Conservation (phyloP, 2,329 filamentous ascomycete genomes). For the Colletotrichum coccodes region DNA sequence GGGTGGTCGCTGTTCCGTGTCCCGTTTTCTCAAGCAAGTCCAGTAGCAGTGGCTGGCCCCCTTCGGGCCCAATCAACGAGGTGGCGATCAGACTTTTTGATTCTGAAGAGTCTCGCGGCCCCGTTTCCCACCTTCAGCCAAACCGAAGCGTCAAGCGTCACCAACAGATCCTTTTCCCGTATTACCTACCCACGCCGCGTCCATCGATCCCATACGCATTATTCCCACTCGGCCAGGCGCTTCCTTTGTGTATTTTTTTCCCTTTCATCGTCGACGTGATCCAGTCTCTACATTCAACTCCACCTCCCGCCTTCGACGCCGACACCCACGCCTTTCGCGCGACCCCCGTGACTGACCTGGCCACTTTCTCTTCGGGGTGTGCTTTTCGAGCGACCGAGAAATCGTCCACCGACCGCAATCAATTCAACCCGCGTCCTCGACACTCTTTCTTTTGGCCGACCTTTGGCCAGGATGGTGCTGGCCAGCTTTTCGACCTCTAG, state of each 20-base stretch:
- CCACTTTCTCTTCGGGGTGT: constrained; percentile 31
- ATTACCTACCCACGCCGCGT: constrained; percentile 26
- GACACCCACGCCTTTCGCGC: constrained; percentile 15
- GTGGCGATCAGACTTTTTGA: constrained; percentile 48
- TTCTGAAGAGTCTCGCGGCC: constrained; percentile 33
- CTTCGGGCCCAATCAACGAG: constrained; percentile 45
- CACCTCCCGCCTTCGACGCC: background rate
- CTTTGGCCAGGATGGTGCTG: constrained; percentile 69
- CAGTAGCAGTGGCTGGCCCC: constrained; percentile 12
- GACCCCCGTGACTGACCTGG: constrained; percentile 27
- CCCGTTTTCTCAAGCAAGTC: constrained; percentile 21
- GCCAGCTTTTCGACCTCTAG: constrained; percentile 58
- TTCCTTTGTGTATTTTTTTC: constrained; percentile 27
- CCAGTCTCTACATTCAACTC: constrained; percentile 6
- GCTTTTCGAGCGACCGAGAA: constrained; percentile 17
- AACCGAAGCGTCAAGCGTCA: constrained; percentile 31
- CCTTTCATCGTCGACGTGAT: constrained; percentile 27
- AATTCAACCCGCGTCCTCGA: constrained; percentile 18
- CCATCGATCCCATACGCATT: constrained; percentile 24
- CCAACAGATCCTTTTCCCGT: constrained; percentile 26
- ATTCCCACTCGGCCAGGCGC: constrained; percentile 31
- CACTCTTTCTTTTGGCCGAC: constrained; percentile 43
- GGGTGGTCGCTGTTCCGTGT: background rate
- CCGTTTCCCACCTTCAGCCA: constrained; percentile 31
- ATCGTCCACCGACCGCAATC: constrained; percentile 20